Conservation (phyloP, 208 protist genomes). For the Acanthamoeba healyi region DNA sequence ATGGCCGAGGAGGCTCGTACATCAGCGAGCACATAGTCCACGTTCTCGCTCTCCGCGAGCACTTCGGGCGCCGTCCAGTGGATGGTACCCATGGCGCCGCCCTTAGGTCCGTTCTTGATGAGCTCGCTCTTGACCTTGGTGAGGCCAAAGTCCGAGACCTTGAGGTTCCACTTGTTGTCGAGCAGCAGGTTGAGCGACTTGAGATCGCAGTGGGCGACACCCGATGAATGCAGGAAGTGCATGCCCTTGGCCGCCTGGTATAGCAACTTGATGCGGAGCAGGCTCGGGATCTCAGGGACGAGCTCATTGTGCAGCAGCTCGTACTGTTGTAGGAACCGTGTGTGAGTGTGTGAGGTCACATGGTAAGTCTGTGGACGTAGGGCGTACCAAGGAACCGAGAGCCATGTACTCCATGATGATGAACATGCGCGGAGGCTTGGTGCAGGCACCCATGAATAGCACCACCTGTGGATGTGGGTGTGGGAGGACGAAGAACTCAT, state of each 20-base stretch:
- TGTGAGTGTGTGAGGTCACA: too few relatives aligned
- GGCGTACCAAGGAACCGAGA: constrained; percentile 23
- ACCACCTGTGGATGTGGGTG: too few relatives aligned
- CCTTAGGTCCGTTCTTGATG: not conserved
- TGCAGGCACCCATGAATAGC: constrained; percentile 83
- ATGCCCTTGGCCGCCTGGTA: not conserved
- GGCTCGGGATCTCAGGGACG: not conserved
- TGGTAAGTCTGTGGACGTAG: too few relatives aligned
- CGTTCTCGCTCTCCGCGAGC: not conserved
- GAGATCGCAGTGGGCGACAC: not conserved
- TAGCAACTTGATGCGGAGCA: not conserved
- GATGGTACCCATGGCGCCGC: not conserved
- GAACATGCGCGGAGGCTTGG: not conserved
- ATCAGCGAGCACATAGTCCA: constrained; percentile 5
- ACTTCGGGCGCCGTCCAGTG: constrained; percentile 58
- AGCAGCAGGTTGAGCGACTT: constrained; percentile 42
- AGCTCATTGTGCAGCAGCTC: constrained; percentile 67
- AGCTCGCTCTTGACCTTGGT: not conserved
- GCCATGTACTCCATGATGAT: constrained; percentile 65
- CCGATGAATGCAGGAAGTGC: constrained; percentile 36
- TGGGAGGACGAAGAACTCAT: too few relatives aligned
- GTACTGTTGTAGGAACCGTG: too few relatives aligned
- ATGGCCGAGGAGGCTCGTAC: not conserved
- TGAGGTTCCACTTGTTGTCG: constrained; percentile 32
- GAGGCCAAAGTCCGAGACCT: not conserved